Evolutionary conservation across 2,329 filamentous ascomycete genomes (phyloP).

Genomic region (Teratosphaeria gauchensis): DNA sequence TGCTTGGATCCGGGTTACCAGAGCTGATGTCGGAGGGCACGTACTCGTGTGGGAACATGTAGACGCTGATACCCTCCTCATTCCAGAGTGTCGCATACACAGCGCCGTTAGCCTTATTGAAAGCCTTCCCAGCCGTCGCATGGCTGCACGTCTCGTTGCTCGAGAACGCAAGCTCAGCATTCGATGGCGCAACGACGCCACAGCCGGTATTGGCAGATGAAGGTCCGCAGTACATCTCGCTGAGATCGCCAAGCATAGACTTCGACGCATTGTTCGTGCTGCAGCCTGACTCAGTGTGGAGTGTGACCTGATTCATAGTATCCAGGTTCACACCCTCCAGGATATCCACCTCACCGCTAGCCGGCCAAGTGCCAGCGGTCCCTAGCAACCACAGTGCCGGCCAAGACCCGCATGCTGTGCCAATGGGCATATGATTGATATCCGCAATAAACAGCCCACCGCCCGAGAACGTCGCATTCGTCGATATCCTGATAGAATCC

Average conservation of each 20-base stretch:
- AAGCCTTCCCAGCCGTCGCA: conserved; percentile 36
- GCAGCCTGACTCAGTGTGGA: conserved; percentile 39
- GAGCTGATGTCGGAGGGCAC: conserved; percentile 56
- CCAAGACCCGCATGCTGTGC: conserved; percentile 41
- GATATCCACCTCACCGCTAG: conserved; percentile 39
- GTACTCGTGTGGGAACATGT: conserved; percentile 64
- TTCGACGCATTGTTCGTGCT: conserved; percentile 26
- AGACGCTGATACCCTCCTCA: conserved; percentile 59
- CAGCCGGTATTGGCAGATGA: conserved; percentile 17
- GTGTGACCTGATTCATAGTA: conserved; percentile 34
- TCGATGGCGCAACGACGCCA: background rate
- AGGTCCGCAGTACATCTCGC: conserved; percentile 7
- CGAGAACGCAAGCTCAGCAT: background rate
- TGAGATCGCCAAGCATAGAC: background rate
- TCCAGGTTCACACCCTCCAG: conserved; percentile 39
- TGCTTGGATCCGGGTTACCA: conserved; percentile 52
- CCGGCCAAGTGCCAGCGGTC: conserved; percentile 27
- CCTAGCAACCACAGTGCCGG: conserved; percentile 38
- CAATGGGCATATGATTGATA: conserved; percentile 40
- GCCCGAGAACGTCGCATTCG: conserved; percentile 36
- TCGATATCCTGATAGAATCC: conserved; percentile 38
- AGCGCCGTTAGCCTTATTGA: conserved; percentile 41
- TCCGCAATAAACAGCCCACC: conserved; percentile 43
- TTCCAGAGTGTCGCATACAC: conserved; percentile 55
- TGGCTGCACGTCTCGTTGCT: conserved; percentile 12